A percentile compares a stretch with the other conserved stretches of the same genome.
phyloP scores from a whole-genome alignment of 208 protist species.

The Naegleria lovaniensis region DNA sequence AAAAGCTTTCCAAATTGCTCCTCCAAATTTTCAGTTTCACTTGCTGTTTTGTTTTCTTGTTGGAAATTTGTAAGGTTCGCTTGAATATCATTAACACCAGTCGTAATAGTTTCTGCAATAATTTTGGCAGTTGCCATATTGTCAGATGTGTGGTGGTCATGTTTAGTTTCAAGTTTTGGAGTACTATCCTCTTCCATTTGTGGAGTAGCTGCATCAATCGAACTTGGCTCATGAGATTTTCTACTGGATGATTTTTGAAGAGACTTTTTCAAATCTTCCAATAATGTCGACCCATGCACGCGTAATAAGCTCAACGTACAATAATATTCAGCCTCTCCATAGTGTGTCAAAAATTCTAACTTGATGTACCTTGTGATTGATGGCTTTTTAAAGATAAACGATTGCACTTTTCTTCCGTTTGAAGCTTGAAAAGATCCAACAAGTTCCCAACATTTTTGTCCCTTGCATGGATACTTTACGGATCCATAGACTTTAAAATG shows the following conservation, averaged over 20 bases:
- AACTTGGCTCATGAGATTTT: not conserved
- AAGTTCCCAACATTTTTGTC: constrained; percentile 13
- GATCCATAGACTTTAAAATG: not conserved
- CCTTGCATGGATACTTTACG: not conserved
- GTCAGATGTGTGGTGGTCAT: not conserved
- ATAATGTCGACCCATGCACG: constrained; percentile 15
- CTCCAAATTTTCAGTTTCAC: not conserved
- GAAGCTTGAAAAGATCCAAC: constrained; percentile 12
- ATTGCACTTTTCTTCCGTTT: not conserved
- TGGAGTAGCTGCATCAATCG: not conserved
- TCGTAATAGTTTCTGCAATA: not conserved
- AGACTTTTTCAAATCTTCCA: constrained; percentile 16
- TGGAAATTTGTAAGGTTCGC: not conserved
- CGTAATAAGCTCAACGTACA: constrained; percentile 4
- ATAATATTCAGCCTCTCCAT: constrained; percentile 23
- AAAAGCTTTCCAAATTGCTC: not conserved
- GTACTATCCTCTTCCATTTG: not conserved
- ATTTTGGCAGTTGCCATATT: not conserved
- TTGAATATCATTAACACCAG: not conserved
- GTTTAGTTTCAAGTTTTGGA: not conserved
- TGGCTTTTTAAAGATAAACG: not conserved
- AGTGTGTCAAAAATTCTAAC: constrained; percentile 19
- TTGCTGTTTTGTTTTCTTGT: not conserved
- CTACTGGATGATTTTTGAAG: not conserved
- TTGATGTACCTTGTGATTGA: not conserved